Evolutionary conservation across 2,329 filamentous ascomycete genomes (phyloP).

Genomic region (Anthostomella pinea): DNA sequence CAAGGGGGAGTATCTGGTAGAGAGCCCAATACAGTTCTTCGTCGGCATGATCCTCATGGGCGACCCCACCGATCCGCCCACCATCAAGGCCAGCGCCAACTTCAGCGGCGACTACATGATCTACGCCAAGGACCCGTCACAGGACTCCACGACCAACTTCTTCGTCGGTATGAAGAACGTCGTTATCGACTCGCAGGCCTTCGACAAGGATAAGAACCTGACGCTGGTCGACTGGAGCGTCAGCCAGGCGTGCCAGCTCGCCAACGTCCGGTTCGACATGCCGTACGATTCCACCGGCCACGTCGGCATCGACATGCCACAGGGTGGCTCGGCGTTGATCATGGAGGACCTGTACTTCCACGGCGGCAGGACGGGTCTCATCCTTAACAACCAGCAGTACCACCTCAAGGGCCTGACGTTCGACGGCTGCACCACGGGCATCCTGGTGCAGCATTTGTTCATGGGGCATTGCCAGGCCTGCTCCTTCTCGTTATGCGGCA

Average conservation of each 20-base stretch:
- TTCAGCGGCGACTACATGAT: conserved; percentile 21
- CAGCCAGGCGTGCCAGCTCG: conserved; percentile 36
- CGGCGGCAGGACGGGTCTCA: conserved; percentile 17
- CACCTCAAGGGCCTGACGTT: conserved; percentile 22
- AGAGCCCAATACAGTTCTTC: conserved; percentile 19
- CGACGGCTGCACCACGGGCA: conserved; percentile 36
- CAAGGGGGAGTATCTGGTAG: conserved; percentile 24
- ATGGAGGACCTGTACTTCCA: conserved; percentile 20
- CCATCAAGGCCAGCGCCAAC: conserved; percentile 21
- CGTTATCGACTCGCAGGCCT: conserved; percentile 34
- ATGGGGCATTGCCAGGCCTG: conserved; percentile 15
- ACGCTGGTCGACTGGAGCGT: conserved; percentile 38
- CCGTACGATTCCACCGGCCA: conserved; percentile 30
- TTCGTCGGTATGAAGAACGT: conserved; percentile 38
- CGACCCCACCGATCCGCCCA: conserved; percentile 33
- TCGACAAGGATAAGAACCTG: conserved; percentile 26
- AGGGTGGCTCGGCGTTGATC: conserved; percentile 16
- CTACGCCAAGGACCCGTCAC: conserved; percentile 28
- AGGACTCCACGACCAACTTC: conserved; percentile 32
- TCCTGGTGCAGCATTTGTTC: conserved; percentile 22
- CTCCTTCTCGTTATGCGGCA: conserved; percentile 11
- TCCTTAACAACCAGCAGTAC: conserved; percentile 20
- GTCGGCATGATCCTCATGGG: conserved; percentile 36
- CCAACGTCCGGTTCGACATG: conserved; percentile 38
- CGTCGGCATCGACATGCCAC: conserved; percentile 31